phyloP scores from a whole-genome alignment of 169 alveolate genomes.

The Cryptosporidium ubiquitum region DNA sequence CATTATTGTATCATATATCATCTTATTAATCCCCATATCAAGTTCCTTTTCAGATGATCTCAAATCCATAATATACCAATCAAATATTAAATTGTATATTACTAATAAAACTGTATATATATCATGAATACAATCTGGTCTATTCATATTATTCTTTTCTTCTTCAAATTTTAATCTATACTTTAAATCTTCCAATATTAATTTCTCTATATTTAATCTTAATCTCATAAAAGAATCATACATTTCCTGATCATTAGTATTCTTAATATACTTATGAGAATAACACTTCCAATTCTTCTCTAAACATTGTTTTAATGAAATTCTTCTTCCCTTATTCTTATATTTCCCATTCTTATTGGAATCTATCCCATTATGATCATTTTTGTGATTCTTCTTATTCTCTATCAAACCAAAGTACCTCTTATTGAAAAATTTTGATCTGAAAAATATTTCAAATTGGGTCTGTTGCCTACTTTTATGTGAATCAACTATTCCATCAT shows the following conservation, averaged over 20 bases:
- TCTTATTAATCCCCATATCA: slow-evolving; percentile 31
- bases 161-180: not conserved
- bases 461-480: not conserved
- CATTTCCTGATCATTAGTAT: slow-evolving; percentile 46
- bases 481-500: not conserved
- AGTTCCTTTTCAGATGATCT: slow-evolving; percentile 7
- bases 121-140: slow-evolving; percentile 39
- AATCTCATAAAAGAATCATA: slow-evolving; percentile 22
- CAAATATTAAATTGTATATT: not conserved
- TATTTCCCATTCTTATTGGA: not conserved
- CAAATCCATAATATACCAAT: slow-evolving; percentile 24
- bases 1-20: slow-evolving; percentile 4
- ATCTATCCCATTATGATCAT: slow-evolving; percentile 1
- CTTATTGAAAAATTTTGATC: slow-evolving; percentile 26
- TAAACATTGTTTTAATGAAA: not conserved
- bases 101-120: slow-evolving; percentile 18
- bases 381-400: not conserved
- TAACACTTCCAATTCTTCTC: slow-evolving; percentile 53
- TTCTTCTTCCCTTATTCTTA: not conserved
- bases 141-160: not conserved
- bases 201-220: slow-evolving; percentile 10
- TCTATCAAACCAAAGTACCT: slow-evolving; percentile 3
- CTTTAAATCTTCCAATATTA: not conserved
- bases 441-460: slow-evolving; percentile 28
- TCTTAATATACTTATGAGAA: slow-evolving; percentile 55